Evolutionary conservation across 1,284 basidiomycete genomes (phyloP), one percentile per base, ranked within the genome.

Genomic region (Pholiota adiposa): DNA sequence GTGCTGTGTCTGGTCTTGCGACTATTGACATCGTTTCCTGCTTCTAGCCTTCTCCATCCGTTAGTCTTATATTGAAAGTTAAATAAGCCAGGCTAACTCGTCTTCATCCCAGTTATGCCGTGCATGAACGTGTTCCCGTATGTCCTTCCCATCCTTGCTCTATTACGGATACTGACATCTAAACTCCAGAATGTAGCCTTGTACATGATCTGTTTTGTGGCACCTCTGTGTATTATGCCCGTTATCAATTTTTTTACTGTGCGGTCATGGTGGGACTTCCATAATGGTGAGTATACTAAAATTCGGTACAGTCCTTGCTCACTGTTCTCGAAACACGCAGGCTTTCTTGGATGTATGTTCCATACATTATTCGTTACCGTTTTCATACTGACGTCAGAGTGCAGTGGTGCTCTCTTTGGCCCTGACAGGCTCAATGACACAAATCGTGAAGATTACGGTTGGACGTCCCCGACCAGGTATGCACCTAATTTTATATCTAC

Each of bases 211-310:
- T 86, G 87, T 38, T 72, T 90, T 44, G 83, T 85, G 4, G 79
- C 89, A 2, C 93, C 94, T 0, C 71, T 92, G 4, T 66, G 88
- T 16, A 74, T 94, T 38, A 86, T 94, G 66, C 80, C 88, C 16
- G 67, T 84, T 6, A 81, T 95, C 64, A 92, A 93, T 65, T 63
- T 88, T 21, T 58, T 90, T 8, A 87, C 93, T 18, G 77, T 93
- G 11, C 84, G 90, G 19, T 91, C 88, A 4, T 87, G 88, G 75
- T 97, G 95, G 94, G 96, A 98, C 69, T 79, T 92, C 34, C 96
- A 98, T 73, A 90, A 87, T 67, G 84, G 90, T 79, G 43, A 21
- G 75, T 70, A 23, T 55, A 16, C 8, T 25, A 4, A 9, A 27
- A 21, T 43, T 46, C 34, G 21, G 16, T n/a, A 36, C n/a, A 55